Base-by-base conservation (phyloP, 139 green algal genomes). In the Chara braunii region DNA sequence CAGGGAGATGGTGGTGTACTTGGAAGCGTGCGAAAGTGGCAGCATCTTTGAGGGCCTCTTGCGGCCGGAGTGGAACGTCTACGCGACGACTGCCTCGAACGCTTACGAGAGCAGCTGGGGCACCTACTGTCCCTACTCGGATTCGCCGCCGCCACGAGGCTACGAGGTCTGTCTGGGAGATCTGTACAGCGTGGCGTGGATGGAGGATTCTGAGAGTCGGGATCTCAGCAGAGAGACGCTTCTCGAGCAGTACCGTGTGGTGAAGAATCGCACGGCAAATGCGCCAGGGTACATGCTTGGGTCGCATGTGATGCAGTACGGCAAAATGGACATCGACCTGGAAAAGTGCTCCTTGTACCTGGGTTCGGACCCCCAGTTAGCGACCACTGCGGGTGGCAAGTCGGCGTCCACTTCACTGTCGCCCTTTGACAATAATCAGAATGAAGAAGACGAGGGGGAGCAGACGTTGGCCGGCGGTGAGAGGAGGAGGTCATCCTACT, bases 151-250 rank as follows among this genome's bases (percentile, higher is more conserved):
- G 72, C 83, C 45, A 6, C 54, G 2, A 51, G 72, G 85, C 75
- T 86, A 89, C 50, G 80, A 65, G 56, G 94, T 88, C 18, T 98
- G 92, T 78, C 82, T 98, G 40, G 92, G 92, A 4, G 92, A 98
- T 73, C 83, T 98, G 7, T 98, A 89, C 82, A 85, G 60, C 24
- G 86, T 97, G 30, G 75, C 87, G 2, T 98, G 87, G 87, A 87
- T 98, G 82, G 92, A 97, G 77, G 84, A 98, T 62, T 62, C 7
- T 62, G 34, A 29, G 34, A 6, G 34, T 37, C 7, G 48, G 53
- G 81, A 95, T 72, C 69, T 91, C 22, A 68, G 57, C 0, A 32
- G 68, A 3, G 89, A 97, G 78, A 94, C 86, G 6, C 75, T 96
- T 37, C 59, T 85, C 77, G 79, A 91, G 72, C 87, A 95, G 81